Evolutionary conservation across 106 monocot genomes (phyloP), one percentile per base, ranked within the genome.

Genomic region (Hemerocallis citrina): DNA sequence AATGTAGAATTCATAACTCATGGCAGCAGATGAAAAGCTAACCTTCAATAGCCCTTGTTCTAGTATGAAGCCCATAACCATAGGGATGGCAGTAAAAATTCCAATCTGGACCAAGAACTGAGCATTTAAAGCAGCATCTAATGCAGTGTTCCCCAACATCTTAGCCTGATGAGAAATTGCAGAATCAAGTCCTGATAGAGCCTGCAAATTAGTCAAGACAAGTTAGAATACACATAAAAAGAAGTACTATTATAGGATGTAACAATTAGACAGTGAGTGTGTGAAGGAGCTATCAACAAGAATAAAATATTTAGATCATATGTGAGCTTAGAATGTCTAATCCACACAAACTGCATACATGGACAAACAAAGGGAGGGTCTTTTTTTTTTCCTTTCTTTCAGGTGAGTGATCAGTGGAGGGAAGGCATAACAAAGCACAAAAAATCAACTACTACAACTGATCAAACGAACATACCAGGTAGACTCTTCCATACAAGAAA

Each of bases 101-200:
- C 95, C 95, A 69, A 95, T 95, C 59, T 95, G 95, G 31, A 95
- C 89, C 54, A 95, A 74, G 73, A 95, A 95, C 59, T 95, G 95
- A 66, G 95, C 79, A 84, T 95, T 95, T 42, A 95, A 72, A 43
- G 89, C 89, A 69, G 95, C 86, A 76, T 90, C 83, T 3, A 95
- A 59, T 33, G 95, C 89, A 65, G 83, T 79, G 59, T 89, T 95
- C 9, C 89, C 83, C 34, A 74, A 52, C 31, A 75, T 30, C 65
- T 55, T 71, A 57, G 89, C 86, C 56, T 64, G 7, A 1, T 25
- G 64, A 54, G 89, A 75, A 67, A 95, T 82, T 44, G 52, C 77
- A 37, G 70, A 73, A 72, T 95, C 95, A 35, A 95, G 71, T 27
- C 95, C 95, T 63, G 95, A 95, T 9, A 95, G 66, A 39, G 95